Evolutionary conservation across 768 basidiomycete genomes (phyloP), one percentile per base, ranked within the genome.

Genomic region (Agaricus subrufescens): DNA sequence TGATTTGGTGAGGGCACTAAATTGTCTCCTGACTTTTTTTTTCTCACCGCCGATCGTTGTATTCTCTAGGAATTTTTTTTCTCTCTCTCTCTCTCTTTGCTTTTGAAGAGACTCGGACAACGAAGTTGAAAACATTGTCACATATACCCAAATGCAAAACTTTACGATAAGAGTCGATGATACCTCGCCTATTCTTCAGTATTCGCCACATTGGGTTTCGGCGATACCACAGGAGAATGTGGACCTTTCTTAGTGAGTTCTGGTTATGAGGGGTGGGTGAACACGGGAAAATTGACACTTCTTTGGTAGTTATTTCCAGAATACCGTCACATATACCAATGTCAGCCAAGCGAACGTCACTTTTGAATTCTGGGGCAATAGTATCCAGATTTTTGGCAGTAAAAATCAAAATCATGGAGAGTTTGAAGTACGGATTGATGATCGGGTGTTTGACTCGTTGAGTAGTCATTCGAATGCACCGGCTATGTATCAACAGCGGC

Each of bases 351-450:
- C 75, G 5, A 59, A 58, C 26, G 72, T 68, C 4, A 70, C 68
- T 0, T 75, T 82, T 60, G 56, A 62, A 26, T 83, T 82, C 69
- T 77, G 77, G 43, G 82, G 82, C 14, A 79, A 74, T 10, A 73
- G 69, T 4, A 63, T 83, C 19, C 72, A 73, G 66, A 63, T 83
- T 9, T 83, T 73, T 55, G 83, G 83, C 7, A 74, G 79, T 2
- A 77, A 78, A 52, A 71, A 80, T 25, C 40, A 54, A 5, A 79
- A 79, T 52, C 78, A 81, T 60, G 80, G 82, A 0, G 60, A 52
- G 10, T 84, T 73, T 60, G 66, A 67, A 31, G 71, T 82, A 42
- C 63, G 66, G 30, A 62, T 82, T 1, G 80, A 84, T 64, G 54
- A 66, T 29, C 60, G 47, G 9, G 57, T 54, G 30, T 73, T 65